phyloP scores from a whole-genome alignment of 1,284 basidiomycete genomes.

The Phlebopus sp. region DNA sequence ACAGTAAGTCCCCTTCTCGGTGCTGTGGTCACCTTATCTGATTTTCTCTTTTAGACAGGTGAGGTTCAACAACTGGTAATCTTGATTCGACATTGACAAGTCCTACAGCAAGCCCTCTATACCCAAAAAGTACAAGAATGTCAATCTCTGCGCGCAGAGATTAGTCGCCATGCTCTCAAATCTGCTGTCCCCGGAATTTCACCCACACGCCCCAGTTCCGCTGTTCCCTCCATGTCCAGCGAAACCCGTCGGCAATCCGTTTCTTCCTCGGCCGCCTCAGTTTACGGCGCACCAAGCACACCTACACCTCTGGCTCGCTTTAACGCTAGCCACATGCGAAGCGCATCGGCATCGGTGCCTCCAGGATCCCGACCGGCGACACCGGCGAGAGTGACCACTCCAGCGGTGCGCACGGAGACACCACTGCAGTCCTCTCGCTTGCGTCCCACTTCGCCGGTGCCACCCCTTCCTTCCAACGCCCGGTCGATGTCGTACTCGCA shows the following conservation, averaged over 20 bases:
- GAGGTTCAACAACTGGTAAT: slow-evolving; percentile 3
- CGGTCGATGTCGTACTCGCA: slow-evolving; percentile 39
- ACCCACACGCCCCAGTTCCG: slow-evolving; percentile 27
- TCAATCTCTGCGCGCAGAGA: slow-evolving; percentile 61
- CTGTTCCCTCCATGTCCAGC: slow-evolving; percentile 18
- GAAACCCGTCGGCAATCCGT: slow-evolving; percentile 31
- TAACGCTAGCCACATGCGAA: slow-evolving; percentile 46
- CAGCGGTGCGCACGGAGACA: slow-evolving; percentile 35
- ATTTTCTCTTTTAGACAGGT: slow-evolving; percentile 32
- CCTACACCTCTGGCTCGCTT: slow-evolving; percentile 43
- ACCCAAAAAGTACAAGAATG: slow-evolving; percentile 68
- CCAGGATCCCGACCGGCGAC: slow-evolving; percentile 48
- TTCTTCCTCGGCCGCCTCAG: slow-evolving; percentile 35
- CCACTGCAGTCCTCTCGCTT: slow-evolving; percentile 33
- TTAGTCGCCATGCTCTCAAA: slow-evolving; percentile 49
- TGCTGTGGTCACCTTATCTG: slow-evolving; percentile 17
- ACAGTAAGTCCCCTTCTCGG: slow-evolving; percentile 46
- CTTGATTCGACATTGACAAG: slow-evolving; percentile 13
- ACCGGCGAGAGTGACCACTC: slow-evolving; percentile 37
- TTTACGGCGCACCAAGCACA: slow-evolving; percentile 37
- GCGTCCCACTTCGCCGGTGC: slow-evolving; percentile 38
- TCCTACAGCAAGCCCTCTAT: slow-evolving; percentile 53
- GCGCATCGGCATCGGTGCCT: slow-evolving; percentile 44
- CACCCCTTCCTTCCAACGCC: slow-evolving; percentile 43
- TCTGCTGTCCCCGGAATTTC: slow-evolving; percentile 38